These are phyloP conservation scores for Thermothielavioides terrestris DNA, from an alignment of 495 filamentous ascomycete genomes.

Conservation along the genomic window DNA sequence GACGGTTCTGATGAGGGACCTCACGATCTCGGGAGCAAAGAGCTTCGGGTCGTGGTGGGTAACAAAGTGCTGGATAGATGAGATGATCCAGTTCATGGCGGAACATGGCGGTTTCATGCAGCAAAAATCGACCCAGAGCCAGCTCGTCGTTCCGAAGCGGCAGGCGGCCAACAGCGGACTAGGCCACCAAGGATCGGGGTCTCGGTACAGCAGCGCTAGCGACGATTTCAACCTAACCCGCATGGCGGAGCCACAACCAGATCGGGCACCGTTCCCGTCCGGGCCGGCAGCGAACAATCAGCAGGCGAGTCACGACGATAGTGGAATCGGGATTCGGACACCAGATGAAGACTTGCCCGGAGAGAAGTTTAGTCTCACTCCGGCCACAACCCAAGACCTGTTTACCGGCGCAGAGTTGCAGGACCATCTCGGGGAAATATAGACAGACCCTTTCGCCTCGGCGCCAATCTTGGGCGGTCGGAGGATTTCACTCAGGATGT, in stretches of 20 bases:
- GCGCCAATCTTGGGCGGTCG: not conserved
- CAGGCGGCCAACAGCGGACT: conserved; percentile 17
- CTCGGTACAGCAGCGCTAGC: conserved; percentile 38
- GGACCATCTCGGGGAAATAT: conserved; percentile 12
- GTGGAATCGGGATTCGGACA: conserved; percentile 58
- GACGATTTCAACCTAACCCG: conserved; percentile 32
- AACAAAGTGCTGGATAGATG: conserved; percentile 94
- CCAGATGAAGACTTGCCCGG: conserved; percentile 51
- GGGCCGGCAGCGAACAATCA: conserved; percentile 22
- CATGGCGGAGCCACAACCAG: conserved; percentile 31
- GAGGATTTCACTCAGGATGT: conserved; percentile 8
- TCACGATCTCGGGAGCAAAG: conserved; percentile 71
- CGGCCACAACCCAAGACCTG: conserved; percentile 18
- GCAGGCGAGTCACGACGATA: conserved; percentile 51
- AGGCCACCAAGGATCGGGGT: conserved; percentile 30
- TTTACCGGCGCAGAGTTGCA: conserved; percentile 24
- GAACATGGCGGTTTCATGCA: conserved; percentile 89
- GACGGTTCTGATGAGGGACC: conserved; percentile 62
- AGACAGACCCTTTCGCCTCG: not conserved
- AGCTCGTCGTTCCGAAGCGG: conserved; percentile 20
- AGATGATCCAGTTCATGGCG: conserved; percentile 86
- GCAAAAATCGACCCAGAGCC: conserved; percentile 21
- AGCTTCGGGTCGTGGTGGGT: conserved; percentile 97
- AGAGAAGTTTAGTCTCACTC: conserved; percentile 43
- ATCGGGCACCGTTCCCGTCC: conserved; percentile 36